phyloP scores from a whole-genome alignment of 306 rosid species.

The Cercis canadensis region DNA sequence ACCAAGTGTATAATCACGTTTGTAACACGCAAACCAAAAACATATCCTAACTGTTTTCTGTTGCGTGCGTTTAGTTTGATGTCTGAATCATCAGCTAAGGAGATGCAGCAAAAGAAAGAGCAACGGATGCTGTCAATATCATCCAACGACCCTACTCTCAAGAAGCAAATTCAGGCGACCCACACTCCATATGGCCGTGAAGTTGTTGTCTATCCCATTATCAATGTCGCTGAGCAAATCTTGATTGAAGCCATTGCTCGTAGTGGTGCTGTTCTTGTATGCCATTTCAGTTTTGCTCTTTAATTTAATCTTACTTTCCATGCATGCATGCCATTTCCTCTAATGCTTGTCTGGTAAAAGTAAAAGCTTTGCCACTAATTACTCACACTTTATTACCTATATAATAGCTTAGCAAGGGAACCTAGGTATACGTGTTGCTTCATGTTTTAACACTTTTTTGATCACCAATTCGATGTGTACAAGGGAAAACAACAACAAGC shows the following conservation, averaged over 20 bases:
- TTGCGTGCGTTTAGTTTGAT: background rate
- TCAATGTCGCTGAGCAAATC: conserved; percentile 44
- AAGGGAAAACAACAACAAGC: conserved; percentile 38
- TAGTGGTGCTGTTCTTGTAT: conserved; percentile 31
- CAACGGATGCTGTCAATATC: conserved; percentile 20
- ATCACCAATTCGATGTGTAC: background rate
- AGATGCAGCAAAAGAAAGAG: conserved; percentile 30
- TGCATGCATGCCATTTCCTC: background rate
- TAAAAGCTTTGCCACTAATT: too few species aligned
- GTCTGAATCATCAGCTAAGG: background rate
- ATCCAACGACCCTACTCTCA: conserved; percentile 49
- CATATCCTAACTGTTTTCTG: background rate
- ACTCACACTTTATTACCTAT: too few species aligned
- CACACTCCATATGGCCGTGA: conserved; percentile 41
- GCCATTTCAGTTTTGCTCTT: too few species aligned
- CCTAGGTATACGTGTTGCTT: too few species aligned
- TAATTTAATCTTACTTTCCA: background rate
- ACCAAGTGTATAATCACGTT: conserved; percentile 18
- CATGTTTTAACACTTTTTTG: background rate
- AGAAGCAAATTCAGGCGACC: conserved; percentile 51
- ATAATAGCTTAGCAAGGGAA: too few species aligned
- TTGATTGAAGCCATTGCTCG: conserved; percentile 25
- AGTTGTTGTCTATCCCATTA: conserved; percentile 47
- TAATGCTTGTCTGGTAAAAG: too few species aligned
- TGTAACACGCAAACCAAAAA: background rate